Evolutionary conservation across 2,329 filamentous ascomycete genomes (phyloP), one percentile per base, ranked within the genome.

Genomic region (Onygena corvina): DNA sequence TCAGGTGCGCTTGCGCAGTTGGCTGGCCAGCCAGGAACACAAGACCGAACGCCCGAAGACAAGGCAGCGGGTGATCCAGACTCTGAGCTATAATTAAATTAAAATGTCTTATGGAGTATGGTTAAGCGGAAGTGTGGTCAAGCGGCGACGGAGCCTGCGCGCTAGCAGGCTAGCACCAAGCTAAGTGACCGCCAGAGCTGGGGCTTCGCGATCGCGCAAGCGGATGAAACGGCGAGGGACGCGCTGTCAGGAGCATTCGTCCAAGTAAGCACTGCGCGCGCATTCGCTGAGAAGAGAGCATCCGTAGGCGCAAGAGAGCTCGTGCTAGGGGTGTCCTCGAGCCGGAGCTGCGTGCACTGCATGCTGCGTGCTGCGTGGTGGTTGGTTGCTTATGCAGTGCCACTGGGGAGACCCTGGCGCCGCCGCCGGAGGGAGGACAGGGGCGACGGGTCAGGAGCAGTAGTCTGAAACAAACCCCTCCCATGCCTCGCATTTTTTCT

Each of bases 401-500:
- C 18, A 23, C 36, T 40, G n/a, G 36, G 18, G 36, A 21, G 18
- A 40, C 25, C 36, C 36, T 40, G 36, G 36, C 36, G 6, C 4
- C 18, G 36, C 18, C 18, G 18, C 18, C 9, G 14, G 34, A 25
- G 11, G n/a, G 36, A 40, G 36, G 36, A 40, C 36, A 40, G 20
- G 36, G 36, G 36, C 36, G 36, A 40, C 36, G 36, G 36, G 36
- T 40, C 36, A 40, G 36, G 36, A 40, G 36, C 36, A 40, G 36
- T n/a, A 9, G 36, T 40, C 36, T 40, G 36, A 40, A 40, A 40
- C 36, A 40, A 21, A 25, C 36, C 35, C 36, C 36, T 40, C 36
- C 36, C 18, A 23, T 40, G 36, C 36, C 36, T 25, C 11, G 36
- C 36, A 23, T 40, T 23, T n/a, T n/a, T n/a, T n/a, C n/a, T 40